phyloP scores from a whole-genome alignment of 2,329 filamentous ascomycete species.

The Aureobasidium lini region DNA sequence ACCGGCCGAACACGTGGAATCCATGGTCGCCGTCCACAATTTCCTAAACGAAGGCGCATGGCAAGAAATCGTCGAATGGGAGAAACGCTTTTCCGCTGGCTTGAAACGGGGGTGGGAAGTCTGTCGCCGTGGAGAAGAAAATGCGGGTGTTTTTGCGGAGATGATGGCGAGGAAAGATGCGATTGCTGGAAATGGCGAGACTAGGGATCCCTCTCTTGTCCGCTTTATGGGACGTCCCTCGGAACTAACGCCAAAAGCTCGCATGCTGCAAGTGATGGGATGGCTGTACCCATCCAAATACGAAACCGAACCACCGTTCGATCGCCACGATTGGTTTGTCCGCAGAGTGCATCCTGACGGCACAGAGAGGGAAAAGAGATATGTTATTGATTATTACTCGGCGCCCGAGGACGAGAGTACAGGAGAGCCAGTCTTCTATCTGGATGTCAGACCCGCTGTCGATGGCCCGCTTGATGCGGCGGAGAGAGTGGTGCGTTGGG shows the following conservation, averaged over 20 bases:
- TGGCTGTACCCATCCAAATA: slow-evolving; percentile 73
- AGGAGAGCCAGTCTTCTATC: slow-evolving; percentile 89
- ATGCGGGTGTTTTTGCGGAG: slow-evolving; percentile 20
- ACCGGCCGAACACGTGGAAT: slow-evolving; percentile 83
- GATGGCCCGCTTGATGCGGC: slow-evolving; percentile 71
- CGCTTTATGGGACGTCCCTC: slow-evolving; percentile 84
- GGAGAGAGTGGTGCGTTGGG: slow-evolving; percentile 81
- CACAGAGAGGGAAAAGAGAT: slow-evolving; percentile 69
- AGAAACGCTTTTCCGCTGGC: slow-evolving; percentile 73
- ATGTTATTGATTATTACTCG: slow-evolving; percentile 95
- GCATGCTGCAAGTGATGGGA: slow-evolving; percentile 72
- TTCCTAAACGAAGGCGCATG: slow-evolving; percentile 97
- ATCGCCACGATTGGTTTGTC: slow-evolving; percentile 96
- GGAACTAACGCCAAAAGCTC: slow-evolving; percentile 86
- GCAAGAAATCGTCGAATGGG: slow-evolving; percentile 92
- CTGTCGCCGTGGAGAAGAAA: slow-evolving; percentile 28
- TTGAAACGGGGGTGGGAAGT: slow-evolving; percentile 44
- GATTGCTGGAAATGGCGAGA: slow-evolving; percentile 22
- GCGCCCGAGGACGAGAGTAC: slow-evolving; percentile 74
- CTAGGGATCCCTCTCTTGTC: slow-evolving; percentile 61
- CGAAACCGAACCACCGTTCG: slow-evolving; percentile 77
- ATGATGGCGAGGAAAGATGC: slow-evolving; percentile 21
- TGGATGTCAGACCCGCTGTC: slow-evolving; percentile 87
- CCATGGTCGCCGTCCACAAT: slow-evolving; percentile 97
- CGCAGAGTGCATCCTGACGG: slow-evolving; percentile 60